Conservation (phyloP, 495 filamentous ascomycete species). For the Neurospora discreta region DNA sequence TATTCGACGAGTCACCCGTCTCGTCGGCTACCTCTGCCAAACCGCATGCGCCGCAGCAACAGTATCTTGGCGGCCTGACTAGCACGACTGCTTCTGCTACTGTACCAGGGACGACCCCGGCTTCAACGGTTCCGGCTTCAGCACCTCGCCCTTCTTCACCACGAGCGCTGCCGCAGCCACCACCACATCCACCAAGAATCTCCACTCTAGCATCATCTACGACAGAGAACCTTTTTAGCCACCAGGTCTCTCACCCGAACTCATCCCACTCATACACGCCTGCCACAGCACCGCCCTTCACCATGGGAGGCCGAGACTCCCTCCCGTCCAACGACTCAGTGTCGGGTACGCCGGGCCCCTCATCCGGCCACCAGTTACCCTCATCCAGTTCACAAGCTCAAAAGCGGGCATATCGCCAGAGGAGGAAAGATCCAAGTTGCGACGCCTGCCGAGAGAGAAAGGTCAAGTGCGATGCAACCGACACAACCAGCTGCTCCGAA, state of each 20-base stretch:
- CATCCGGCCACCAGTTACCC: constrained; percentile 27
- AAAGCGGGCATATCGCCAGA: constrained; percentile 88
- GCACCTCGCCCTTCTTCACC: constrained; percentile 34
- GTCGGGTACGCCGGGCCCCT: constrained; percentile 38
- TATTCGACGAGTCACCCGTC: constrained; percentile 45
- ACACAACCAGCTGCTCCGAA: constrained; percentile 90
- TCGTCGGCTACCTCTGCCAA: constrained; percentile 45
- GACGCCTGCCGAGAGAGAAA: constrained; percentile 96
- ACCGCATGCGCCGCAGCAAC: constrained; percentile 19
- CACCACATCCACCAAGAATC: constrained; percentile 5
- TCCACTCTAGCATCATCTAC: not conserved
- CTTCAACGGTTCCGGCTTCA: constrained; percentile 26
- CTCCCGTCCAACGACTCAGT: constrained; percentile 41
- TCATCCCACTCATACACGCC: constrained; percentile 37
- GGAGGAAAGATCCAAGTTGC: constrained; percentile 93
- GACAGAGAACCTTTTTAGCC: constrained; percentile 6
- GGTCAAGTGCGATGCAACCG: constrained; percentile 98
- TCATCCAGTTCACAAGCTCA: constrained; percentile 47
- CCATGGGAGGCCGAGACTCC: constrained; percentile 40
- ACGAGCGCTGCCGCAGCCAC: constrained; percentile 22
- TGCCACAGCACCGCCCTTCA: constrained; percentile 31
- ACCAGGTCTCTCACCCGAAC: constrained; percentile 14
- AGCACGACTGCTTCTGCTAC: constrained; percentile 19
- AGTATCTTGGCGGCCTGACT: constrained; percentile 38
- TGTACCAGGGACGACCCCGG: constrained; percentile 18